Percentiles rank a stretch among this genome's conserved stretches.
phyloP scores from a whole-genome alignment of 2,329 filamentous ascomycete genomes.

The Blumeriella jaapii region DNA sequence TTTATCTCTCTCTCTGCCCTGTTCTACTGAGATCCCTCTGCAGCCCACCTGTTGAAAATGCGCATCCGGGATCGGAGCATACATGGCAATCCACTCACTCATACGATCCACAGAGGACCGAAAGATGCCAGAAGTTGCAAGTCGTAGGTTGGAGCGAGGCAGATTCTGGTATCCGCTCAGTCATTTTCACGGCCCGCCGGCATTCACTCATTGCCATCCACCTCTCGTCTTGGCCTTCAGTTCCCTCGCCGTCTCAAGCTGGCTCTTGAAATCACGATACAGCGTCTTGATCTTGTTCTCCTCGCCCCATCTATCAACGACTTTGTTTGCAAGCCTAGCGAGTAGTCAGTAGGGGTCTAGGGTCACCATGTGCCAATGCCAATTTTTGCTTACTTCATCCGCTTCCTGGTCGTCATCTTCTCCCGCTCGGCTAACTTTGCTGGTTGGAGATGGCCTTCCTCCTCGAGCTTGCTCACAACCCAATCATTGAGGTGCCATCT shows the following conservation, averaged over 20 bases:
- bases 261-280: constrained; percentile 54
- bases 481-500: constrained; percentile 61
- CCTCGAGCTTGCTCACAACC: constrained; percentile 50
- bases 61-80: too few relatives aligned
- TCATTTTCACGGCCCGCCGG: too few relatives aligned
- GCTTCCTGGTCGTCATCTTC: constrained; percentile 46
- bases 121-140: too few relatives aligned
- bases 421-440: constrained; percentile 49
- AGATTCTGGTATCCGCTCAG: too few relatives aligned
- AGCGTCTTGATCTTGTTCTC: constrained; percentile 47
- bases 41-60: too few relatives aligned
- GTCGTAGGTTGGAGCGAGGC: too few relatives aligned
- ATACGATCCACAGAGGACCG: too few relatives aligned
- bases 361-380: neutral
- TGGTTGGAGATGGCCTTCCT: constrained; percentile 44
- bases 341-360: neutral
- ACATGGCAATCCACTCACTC: too few relatives aligned
- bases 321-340: constrained; percentile 37
- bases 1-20: too few relatives aligned
- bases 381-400: constrained; percentile 34
- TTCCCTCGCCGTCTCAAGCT: constrained; percentile 38
- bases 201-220: constrained; percentile 12
- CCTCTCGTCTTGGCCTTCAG: constrained; percentile 5
- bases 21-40: too few relatives aligned
- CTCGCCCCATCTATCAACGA: constrained; percentile 53